Conservation (phyloP, 805 yeast species). For the Starmerella khaoyaiensis region DNA sequence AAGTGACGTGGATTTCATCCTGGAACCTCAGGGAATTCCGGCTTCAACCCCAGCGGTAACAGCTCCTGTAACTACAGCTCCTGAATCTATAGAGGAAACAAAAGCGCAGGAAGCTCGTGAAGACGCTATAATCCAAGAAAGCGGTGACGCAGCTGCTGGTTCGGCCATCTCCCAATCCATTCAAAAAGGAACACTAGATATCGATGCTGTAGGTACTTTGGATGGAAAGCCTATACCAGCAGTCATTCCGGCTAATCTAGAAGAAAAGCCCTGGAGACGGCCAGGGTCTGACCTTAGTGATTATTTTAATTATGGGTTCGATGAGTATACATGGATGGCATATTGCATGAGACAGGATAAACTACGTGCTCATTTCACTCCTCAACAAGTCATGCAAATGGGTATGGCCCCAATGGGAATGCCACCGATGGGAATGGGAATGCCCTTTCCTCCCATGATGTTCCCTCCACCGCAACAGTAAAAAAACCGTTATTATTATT, state of each 20-base stretch:
- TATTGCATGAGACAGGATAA: constrained; percentile 82
- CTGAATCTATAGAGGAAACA: not conserved
- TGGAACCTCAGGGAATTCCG: constrained; percentile 29
- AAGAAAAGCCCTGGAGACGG: constrained; percentile 95
- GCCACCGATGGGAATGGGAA: constrained; percentile 21
- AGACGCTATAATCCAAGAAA: not conserved
- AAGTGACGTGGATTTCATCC: constrained; percentile 74
- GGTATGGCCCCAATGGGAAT: constrained; percentile 23
- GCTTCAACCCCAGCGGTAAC: constrained; percentile 1
- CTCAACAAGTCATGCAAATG: constrained; percentile 51
- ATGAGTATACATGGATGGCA: constrained; percentile 90
- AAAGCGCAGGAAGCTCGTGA: constrained; percentile 1
- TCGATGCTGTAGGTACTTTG: constrained; percentile 57
- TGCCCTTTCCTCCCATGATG: constrained; percentile 15
- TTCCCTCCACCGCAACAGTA: constrained; percentile 4
- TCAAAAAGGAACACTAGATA: constrained; percentile 36
- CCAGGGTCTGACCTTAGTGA: constrained; percentile 94
- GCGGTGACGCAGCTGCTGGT: constrained; percentile 3
- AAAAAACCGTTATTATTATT: too few relatives aligned
- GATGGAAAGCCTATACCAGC: constrained; percentile 77
- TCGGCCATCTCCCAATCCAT: constrained; percentile 9
- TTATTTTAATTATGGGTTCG: constrained; percentile 92
- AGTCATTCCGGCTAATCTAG: constrained; percentile 63
- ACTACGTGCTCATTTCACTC: constrained; percentile 64
- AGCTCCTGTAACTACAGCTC: constrained; percentile 2